A percentile compares a stretch with the other conserved stretches of the same genome.
Conservation (phyloP, 2,329 filamentous ascomycete genomes). For the Emmonsiellopsis sp. region DNA sequence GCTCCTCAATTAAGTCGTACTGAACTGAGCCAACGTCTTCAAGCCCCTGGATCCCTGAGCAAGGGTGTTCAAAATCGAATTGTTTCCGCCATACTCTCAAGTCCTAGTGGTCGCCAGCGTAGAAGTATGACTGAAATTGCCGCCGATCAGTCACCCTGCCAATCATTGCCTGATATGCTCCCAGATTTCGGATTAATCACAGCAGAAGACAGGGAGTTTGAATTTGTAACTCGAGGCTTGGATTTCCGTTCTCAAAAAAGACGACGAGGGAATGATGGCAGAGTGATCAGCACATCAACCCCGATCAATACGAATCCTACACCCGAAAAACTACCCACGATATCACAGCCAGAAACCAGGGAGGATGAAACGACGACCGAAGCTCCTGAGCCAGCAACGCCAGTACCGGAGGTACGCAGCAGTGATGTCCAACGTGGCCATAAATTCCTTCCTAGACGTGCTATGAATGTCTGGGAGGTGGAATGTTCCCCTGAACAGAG, state of each 20-base stretch:
- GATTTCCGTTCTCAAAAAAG: slow-evolving; percentile 28
- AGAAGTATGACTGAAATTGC: slow-evolving; percentile 34
- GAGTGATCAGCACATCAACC: slow-evolving; percentile 12
- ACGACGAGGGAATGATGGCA: slow-evolving; percentile 26
- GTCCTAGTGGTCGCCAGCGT: slow-evolving; percentile 29
- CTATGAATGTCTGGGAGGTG: slow-evolving; percentile 1
- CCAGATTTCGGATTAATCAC: slow-evolving; percentile 27
- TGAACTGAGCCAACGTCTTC: slow-evolving; percentile 5
- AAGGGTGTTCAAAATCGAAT: background rate
- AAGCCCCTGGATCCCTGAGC: background rate
- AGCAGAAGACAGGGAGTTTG: slow-evolving; percentile 32
- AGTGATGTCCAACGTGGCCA: background rate
- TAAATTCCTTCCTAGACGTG: background rate
- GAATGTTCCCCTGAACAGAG: background rate
- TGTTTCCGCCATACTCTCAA: slow-evolving; percentile 23
- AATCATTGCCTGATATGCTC: slow-evolving; percentile 16
- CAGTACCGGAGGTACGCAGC: background rate
- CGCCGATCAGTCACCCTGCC: slow-evolving; percentile 30
- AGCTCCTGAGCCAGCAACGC: background rate
- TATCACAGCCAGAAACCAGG: background rate
- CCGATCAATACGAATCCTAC: background rate
- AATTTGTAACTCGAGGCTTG: slow-evolving; percentile 24
- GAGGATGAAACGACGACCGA: background rate
- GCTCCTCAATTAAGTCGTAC: slow-evolving; percentile 1
- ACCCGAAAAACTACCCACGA: background rate